phyloP scores from a whole-genome alignment of 129 eudicot species.

The Helichrysum umbraculigerum region DNA sequence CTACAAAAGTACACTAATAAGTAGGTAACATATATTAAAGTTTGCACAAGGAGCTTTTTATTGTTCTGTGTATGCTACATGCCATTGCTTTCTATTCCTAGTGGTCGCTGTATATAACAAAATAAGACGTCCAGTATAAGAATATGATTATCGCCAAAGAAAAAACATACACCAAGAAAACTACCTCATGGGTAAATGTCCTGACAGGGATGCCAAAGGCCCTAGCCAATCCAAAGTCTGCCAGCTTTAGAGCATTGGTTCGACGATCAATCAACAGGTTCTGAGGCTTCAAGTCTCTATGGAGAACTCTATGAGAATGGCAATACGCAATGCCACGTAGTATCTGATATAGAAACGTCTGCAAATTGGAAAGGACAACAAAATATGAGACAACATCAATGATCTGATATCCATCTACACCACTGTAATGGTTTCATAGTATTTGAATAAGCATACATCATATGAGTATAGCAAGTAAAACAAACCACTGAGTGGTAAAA shows the following conservation, averaged over 20 bases:
- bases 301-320: conserved; percentile 95
- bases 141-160: neutral
- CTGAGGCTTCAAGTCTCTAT: conserved; percentile 95
- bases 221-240: conserved; percentile 97
- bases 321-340: conserved; percentile 96
- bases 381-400: neutral
- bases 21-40: neutral
- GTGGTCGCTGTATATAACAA: neutral
- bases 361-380: conserved; percentile 27
- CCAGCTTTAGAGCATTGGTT: conserved; percentile 88
- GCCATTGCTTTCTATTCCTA: neutral
- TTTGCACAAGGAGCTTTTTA: neutral
- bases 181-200: conserved; percentile 93
- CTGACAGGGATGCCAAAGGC: conserved; percentile 97
- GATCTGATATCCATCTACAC: conserved; percentile 2
- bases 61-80: conserved; percentile 4
- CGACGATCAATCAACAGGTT: conserved; percentile 91
- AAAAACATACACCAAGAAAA: neutral
- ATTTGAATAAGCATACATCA: neutral
- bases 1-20: conserved; percentile 37
- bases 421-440: neutral
- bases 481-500: neutral
- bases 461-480: neutral
- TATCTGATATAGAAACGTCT: conserved; percentile 89
- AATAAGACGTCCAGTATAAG: neutral